Base-by-base conservation (phyloP, 164 flowering plant species). In the Piper betle region DNA sequence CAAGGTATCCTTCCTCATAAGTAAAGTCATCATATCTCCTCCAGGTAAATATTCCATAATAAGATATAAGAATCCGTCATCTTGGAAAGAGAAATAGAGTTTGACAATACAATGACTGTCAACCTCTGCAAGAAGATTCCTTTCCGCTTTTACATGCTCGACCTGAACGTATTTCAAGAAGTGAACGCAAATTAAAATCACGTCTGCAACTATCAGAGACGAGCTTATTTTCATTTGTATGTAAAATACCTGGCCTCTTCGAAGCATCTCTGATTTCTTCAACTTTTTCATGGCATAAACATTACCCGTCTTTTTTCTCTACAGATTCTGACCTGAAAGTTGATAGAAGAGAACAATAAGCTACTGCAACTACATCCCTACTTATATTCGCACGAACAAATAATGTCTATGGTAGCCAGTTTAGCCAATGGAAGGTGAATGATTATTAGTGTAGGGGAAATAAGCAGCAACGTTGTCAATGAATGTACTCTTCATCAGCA, bases 21-120 rank as follows among this genome's bases (percentile, higher is more conserved):
- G 84, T 62, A 93, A 76, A 48, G 98, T 93, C 98, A 93, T 93
- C 96, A 93, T 82, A 79, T 93, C 98, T 69, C 98, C 98, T 62
- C 98, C 98, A 59, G 98, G 98, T 53, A 93, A 75, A 78, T 90
- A 93, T 67, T 93, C 98, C 98, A 93, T 93, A 39, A 93, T 82
- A 46, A 93, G 94, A 72, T 93, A 93, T 41, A 93, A 76, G 73
- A 72, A 83, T 69, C 86, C 97, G 17, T 87, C 98, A 71, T 92
- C 98, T 80, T 92, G 98, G 71, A 92, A 92, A 62, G 97, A 92
- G 64, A 93, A 92, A 69, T 86, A 92, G n/a, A 92, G 86, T 74
- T 92, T 92, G 59, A 92, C 97, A 77, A 92, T 92, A 76, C 91
- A 92, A 69, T 87, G 86, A 82, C 94, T 92, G 68, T 89, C 97